These are phyloP conservation scores for Ramalina intermedia DNA, from an alignment of 495 filamentous ascomycete genomes.

Conservation along the genomic window DNA sequence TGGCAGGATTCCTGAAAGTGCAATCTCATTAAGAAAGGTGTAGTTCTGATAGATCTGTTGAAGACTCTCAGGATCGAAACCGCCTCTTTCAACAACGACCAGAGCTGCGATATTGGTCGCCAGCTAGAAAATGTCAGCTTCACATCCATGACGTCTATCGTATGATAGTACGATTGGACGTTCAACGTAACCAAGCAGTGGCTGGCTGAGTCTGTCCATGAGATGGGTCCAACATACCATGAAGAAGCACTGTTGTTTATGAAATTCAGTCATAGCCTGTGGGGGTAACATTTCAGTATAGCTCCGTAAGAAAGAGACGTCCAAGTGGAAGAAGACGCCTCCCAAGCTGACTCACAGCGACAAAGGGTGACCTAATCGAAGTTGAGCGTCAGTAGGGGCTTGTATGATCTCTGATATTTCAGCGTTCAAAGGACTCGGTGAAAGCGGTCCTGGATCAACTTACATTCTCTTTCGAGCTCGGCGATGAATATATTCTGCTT, in stretches of 20 bases:
- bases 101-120: conserved; percentile 14
- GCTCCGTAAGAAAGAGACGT: no score
- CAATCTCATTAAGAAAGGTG: conserved; percentile 8
- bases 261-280: conserved; percentile 10
- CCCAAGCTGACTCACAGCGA: no score
- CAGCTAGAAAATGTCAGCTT: not conserved
- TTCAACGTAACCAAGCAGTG: no score
- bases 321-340: no score
- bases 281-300: no score
- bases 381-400: no score
- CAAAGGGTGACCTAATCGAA: no score
- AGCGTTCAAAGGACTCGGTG: no score
- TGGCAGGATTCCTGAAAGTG: conserved; percentile 11
- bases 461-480: not conserved
- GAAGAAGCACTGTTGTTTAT: conserved; percentile 17
- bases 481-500: not conserved
- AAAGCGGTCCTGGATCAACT: not conserved
- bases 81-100: conserved; percentile 3
- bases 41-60: conserved; percentile 13
- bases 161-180: no score
- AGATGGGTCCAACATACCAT: conserved; percentile 1
- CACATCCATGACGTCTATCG: no score
- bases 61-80: conserved; percentile 8
- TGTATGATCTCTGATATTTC: no score
- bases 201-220: no score